These are phyloP conservation scores for Metschnikowia vanudenii DNA, from an alignment of 805 yeast genomes.

Conservation along the genomic window DNA sequence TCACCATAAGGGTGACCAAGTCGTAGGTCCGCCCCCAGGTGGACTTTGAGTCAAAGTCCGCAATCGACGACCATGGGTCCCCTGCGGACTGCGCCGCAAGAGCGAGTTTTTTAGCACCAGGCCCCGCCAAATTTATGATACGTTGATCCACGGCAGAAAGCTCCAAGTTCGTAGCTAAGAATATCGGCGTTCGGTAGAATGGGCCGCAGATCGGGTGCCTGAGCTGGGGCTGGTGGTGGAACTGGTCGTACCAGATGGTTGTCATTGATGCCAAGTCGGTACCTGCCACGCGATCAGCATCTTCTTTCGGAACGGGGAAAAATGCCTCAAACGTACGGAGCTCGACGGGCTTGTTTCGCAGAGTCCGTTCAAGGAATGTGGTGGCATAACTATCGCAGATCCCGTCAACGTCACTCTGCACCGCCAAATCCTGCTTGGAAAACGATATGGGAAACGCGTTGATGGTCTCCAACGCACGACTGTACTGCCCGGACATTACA, in stretches of 20 bases:
- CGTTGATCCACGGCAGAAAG: slow-evolving; percentile 35
- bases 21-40: slow-evolving; percentile 56
- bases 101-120: slow-evolving; percentile 25
- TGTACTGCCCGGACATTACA: slow-evolving; percentile 52
- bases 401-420: slow-evolving; percentile 12
- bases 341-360: slow-evolving; percentile 9
- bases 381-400: slow-evolving; percentile 13
- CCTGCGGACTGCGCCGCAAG: slow-evolving; percentile 35
- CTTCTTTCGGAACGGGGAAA: slow-evolving; percentile 17
- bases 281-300: not conserved
- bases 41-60: slow-evolving; percentile 34
- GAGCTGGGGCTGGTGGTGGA: slow-evolving; percentile 27
- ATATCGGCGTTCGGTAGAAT: slow-evolving; percentile 38
- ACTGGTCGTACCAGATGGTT: slow-evolving; percentile 34
- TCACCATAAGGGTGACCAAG: slow-evolving; percentile 64
- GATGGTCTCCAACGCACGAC: slow-evolving; percentile 61
- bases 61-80: slow-evolving; percentile 25
- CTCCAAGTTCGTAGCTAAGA: slow-evolving; percentile 32
- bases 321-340: slow-evolving; percentile 16
- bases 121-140: slow-evolving; percentile 29
- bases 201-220: slow-evolving; percentile 39
- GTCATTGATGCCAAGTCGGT: slow-evolving; percentile 29
- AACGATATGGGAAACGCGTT: slow-evolving; percentile 68
- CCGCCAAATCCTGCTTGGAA: slow-evolving; percentile 2
- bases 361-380: slow-evolving; percentile 10